A percentile compares a stretch with the other conserved stretches of the same genome.
Conservation (phyloP, 257 asterid genomes). For the Perilla frutescens region DNA sequence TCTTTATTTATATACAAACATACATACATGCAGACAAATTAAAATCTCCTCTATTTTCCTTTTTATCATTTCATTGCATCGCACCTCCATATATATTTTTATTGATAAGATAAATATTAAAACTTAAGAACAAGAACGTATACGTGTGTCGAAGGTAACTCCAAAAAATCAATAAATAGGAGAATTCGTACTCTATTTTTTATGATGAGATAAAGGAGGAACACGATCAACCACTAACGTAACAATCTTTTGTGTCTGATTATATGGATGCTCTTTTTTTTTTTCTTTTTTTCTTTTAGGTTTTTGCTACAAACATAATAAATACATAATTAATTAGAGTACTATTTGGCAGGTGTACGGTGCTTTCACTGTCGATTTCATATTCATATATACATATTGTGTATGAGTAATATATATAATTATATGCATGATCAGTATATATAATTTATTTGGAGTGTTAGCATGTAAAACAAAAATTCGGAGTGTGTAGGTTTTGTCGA, state of each 20-base stretch:
- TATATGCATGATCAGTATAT: no score
- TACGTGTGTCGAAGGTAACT: constrained; percentile 22
- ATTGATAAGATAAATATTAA: constrained; percentile 10
- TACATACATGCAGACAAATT: no score
- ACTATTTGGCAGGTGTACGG: neutral
- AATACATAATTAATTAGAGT: no score
- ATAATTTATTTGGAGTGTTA: no score
- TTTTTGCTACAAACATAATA: neutral
- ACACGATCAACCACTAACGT: constrained; percentile 29
- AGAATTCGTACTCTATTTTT: constrained; percentile 1
- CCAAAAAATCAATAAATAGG: neutral
- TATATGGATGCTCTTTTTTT: neutral
- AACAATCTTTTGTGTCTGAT: constrained; percentile 18
- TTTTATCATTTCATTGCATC: constrained; percentile 7
- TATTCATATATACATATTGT: neutral
- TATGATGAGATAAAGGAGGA: constrained; percentile 27
- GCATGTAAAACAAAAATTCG: no score
- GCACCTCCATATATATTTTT: neutral
- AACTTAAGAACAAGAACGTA: constrained; percentile 22
- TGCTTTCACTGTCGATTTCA: neutral
- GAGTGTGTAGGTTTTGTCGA: neutral
- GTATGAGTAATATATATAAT: no score
- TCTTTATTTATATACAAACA: no score
- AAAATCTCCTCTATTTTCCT: neutral
- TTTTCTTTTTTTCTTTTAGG: neutral